Conservation (phyloP, 805 yeast genomes). For the Hanseniaspora lindneri region DNA sequence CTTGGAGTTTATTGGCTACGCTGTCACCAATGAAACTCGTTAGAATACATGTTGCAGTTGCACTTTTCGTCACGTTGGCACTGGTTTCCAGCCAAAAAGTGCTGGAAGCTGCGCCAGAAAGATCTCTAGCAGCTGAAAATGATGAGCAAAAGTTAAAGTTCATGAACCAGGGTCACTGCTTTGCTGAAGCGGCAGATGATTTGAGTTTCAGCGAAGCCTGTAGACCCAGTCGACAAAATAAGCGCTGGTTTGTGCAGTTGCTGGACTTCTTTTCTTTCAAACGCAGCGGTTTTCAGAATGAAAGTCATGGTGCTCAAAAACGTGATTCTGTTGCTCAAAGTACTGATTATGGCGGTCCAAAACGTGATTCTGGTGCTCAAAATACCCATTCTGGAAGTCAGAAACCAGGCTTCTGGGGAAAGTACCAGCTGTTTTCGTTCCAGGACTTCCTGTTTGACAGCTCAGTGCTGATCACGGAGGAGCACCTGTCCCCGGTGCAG, state of each 20-base stretch:
- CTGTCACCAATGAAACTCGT: neutral
- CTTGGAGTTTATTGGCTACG: too few species aligned
- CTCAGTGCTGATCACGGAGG: conserved; percentile 5
- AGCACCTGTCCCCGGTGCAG: neutral
- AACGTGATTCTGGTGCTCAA: neutral
- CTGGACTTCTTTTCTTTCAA: too few species aligned
- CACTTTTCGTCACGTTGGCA: neutral
- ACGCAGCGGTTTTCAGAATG: too few species aligned
- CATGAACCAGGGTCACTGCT: neutral
- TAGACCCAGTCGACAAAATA: neutral
- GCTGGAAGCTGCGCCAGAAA: conserved; percentile 2
- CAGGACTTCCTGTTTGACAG: conserved; percentile 14
- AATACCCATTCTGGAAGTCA: neutral
- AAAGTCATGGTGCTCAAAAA: too few species aligned
- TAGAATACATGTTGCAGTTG: neutral
- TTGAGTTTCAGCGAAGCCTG: neutral
- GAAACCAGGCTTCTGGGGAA: neutral
- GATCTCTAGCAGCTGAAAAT: neutral
- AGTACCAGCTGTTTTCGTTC: conserved; percentile 8
- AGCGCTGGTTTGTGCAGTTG: too few species aligned
- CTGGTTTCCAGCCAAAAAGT: neutral
- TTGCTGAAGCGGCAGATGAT: neutral
- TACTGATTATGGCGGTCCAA: too few species aligned
- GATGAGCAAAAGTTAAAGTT: conserved; percentile 1
- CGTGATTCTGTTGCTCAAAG: too few species aligned